Conservation (phyloP, 306 rosid species). For the Ormosia emarginata region DNA sequence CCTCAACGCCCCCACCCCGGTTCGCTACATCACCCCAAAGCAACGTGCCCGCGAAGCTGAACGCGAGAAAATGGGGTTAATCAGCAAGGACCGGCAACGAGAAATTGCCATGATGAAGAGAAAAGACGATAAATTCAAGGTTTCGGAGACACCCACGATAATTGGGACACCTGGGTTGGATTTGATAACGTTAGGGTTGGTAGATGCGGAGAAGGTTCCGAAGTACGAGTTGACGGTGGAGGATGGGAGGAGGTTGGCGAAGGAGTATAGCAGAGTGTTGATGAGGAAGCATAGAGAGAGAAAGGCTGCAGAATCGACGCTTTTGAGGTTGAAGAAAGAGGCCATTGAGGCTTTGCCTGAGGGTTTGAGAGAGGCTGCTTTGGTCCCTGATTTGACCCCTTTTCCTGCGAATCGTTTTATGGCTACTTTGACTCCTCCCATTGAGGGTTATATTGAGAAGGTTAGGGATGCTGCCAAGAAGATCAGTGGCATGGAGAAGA, state of each 20-base stretch:
- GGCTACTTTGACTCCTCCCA: slow-evolving; percentile 92
- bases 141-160: slow-evolving; percentile 56
- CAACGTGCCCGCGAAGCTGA: slow-evolving; percentile 58
- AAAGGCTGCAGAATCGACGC: slow-evolving; percentile 69
- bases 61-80: slow-evolving; percentile 76
- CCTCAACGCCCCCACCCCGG: slow-evolving; percentile 72
- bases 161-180: slow-evolving; percentile 83
- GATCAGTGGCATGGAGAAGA: slow-evolving; percentile 70
- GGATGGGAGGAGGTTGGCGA: slow-evolving; percentile 78
- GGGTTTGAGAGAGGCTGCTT: slow-evolving; percentile 62
- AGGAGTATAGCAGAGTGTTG: slow-evolving; percentile 86
- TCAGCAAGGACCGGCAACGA: slow-evolving; percentile 74
- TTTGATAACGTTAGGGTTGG: slow-evolving; percentile 60
- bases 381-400: slow-evolving; percentile 78
- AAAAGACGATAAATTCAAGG: slow-evolving; percentile 32
- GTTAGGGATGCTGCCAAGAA: slow-evolving; percentile 77
- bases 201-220: slow-evolving; percentile 75
- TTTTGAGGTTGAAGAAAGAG: slow-evolving; percentile 66
- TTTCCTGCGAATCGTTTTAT: slow-evolving; percentile 68
- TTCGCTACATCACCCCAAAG: slow-evolving; percentile 45
- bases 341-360: slow-evolving; percentile 89
- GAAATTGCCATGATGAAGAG: slow-evolving; percentile 67
- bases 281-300: slow-evolving; percentile 79
- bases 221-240: slow-evolving; percentile 68
- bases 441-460: slow-evolving; percentile 65